Evolutionary conservation across 352 stramenopile species (phyloP).

Genomic region (Phytophthora boehmeriae): DNA sequence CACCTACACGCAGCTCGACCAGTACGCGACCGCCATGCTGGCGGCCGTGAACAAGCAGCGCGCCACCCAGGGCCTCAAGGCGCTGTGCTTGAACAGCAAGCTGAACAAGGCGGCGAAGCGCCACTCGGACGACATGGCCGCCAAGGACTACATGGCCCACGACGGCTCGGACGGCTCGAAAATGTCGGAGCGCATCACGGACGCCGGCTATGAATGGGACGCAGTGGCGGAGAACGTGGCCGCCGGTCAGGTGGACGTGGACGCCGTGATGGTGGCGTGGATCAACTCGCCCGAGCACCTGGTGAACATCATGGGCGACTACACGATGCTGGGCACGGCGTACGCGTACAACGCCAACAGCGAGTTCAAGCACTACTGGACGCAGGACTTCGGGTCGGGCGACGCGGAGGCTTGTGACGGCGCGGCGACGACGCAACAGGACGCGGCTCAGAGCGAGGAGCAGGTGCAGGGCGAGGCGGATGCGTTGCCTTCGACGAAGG

Average conservation of each 20-base stretch:
- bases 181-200: background rate
- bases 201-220: background rate
- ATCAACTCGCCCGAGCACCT: background rate
- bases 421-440: conserved; percentile 7
- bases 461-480: conserved; percentile 15
- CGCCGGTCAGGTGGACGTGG: conserved; percentile 1
- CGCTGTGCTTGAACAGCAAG: background rate
- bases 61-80: background rate
- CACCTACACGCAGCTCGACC: background rate
- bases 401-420: conserved; percentile 33
- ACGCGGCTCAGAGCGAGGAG: conserved; percentile 23
- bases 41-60: background rate
- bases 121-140: background rate
- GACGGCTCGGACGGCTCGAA: background rate
- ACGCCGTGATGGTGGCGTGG: background rate
- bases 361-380: conserved; percentile 1
- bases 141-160: background rate
- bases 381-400: conserved; percentile 13
- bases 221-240: background rate
- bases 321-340: background rate
- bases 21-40: background rate
- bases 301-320: conserved; percentile 1
- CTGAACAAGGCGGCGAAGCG: background rate
- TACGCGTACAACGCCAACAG: background rate
- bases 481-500: background rate